phyloP scores from a whole-genome alignment of 805 yeast genomes.

The Torulaspora maleeae region DNA sequence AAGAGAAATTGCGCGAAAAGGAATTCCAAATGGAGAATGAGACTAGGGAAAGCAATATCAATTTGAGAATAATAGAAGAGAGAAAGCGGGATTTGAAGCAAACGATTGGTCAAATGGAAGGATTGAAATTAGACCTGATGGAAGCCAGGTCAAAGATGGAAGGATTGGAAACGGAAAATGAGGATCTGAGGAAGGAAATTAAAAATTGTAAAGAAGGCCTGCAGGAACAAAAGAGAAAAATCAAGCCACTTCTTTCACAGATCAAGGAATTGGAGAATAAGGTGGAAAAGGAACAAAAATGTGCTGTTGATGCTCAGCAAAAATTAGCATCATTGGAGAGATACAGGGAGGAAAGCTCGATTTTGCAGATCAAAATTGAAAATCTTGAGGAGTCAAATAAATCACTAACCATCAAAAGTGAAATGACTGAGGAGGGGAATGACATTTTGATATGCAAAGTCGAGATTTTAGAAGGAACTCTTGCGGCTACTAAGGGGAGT shows the following conservation, averaged over 20 bases:
- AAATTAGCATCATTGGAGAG: conserved; percentile 3
- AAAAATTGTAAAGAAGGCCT: not conserved
- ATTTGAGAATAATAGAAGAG: not conserved
- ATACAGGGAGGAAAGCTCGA: conserved; percentile 2
- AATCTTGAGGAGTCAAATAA: not conserved
- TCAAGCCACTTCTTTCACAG: not conserved
- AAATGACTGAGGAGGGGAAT: not conserved
- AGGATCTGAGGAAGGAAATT: conserved; percentile 1
- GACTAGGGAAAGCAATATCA: not conserved
- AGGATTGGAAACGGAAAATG: conserved; percentile 1
- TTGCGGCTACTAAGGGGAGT: not conserved
- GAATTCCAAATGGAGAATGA: not conserved
- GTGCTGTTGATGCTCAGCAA: not conserved
- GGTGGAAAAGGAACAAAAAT: not conserved
- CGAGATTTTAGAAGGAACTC: not conserved
- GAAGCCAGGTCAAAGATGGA: conserved; percentile 1
- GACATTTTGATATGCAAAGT: not conserved
- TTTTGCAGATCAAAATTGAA: not conserved
- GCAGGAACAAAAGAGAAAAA: conserved; percentile 1
- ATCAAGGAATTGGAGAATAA: conserved; percentile 3
- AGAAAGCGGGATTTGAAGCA: conserved; percentile 1
- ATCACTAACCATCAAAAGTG: not conserved
- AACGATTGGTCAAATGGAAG: conserved; percentile 1
- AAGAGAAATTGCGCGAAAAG: not conserved
- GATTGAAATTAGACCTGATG: conserved; percentile 1